phyloP scores from a whole-genome alignment of 225 moss, liverwort and hornwort genomes.

The Sphagnum contortum region DNA sequence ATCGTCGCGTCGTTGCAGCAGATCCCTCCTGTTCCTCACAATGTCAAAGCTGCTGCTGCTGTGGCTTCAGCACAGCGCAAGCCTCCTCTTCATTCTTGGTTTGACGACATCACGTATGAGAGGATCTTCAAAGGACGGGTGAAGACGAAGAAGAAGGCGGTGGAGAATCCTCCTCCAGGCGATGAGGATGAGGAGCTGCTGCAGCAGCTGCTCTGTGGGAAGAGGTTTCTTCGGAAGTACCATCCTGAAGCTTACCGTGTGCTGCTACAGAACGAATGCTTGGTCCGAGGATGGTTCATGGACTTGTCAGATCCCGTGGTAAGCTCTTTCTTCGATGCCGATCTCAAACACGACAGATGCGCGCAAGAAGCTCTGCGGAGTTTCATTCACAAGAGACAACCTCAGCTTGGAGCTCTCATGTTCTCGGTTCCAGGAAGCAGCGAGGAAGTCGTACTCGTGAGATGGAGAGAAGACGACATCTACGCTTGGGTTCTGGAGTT shows the following conservation, averaged over 20 bases:
- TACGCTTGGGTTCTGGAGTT: not conserved
- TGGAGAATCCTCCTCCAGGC: not conserved
- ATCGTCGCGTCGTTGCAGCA: not conserved
- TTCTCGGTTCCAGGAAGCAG: not conserved
- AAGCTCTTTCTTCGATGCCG: not conserved
- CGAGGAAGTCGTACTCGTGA: not conserved
- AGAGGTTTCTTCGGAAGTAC: not conserved
- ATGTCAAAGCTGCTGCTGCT: no score
- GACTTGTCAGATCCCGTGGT: not conserved
- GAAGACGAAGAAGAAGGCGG: no score
- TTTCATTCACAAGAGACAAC: not conserved
- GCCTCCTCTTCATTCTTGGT: no score
- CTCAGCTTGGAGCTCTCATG: not conserved
- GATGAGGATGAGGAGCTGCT: not conserved
- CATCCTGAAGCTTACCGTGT: not conserved
- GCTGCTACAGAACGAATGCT: not conserved
- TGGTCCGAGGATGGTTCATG: slow-evolving; percentile 1
- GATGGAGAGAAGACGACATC: slow-evolving; percentile 2
- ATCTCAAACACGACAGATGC: not conserved
- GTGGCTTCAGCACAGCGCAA: no score
- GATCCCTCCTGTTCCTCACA: no score
- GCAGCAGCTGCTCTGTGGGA: not conserved
- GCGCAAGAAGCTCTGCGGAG: not conserved
- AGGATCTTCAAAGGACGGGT: not conserved
- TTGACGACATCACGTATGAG: not conserved